Base-by-base conservation (phyloP, 2,329 filamentous ascomycete species). In the Pyricularia sp. region DNA sequence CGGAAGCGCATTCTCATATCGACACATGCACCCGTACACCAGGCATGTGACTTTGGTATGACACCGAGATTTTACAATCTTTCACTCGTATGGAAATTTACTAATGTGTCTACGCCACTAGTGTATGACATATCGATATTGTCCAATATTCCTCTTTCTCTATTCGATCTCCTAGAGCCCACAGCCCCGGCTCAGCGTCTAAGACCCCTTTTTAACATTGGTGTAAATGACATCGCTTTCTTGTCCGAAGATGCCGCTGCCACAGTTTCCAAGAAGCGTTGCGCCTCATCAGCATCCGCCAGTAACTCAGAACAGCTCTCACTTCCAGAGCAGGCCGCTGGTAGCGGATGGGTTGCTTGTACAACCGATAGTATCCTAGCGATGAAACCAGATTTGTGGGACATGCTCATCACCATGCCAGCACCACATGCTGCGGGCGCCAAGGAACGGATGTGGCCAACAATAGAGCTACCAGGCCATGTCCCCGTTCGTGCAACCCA, bases 121-220 rank as follows among this genome's bases (percentile, higher is more conserved):
- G 94, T 97, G 67, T 99, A 97, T 77, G 87, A 94, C 73, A 84
- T 97, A 63, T 97, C 93, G n/a, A 83, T 97, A 64, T 81, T 99
- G 40, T 92, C 93, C 60, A 96, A 92, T 70, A 88, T 97, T 59
- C 92, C 94, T 31, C 81, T 88, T 49, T 86, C 88, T 33, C 83
- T 92, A 59, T 81, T 83, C 65, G 86, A 92, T 63, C 77, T 88
- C 16, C 79, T 96, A n/a, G 84, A 88, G 24, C 74, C 83, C 0
- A 80, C 81, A 30, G 81, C 84, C 3, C 80, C 86, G 30, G 81
- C 84, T 0, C 81, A 89, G 66, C 82, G 91, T 66, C 81, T 94
- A 33, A 84, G 87, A 28, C 89, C 93, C 0, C 82, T 99, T n/a
- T 99, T 97, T 78, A 92, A 88, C 64, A 84, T 99, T 66, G 94